These are phyloP conservation scores for Wickerhamiella azyma DNA, from an alignment of 805 yeast species.

Conservation along the genomic window DNA sequence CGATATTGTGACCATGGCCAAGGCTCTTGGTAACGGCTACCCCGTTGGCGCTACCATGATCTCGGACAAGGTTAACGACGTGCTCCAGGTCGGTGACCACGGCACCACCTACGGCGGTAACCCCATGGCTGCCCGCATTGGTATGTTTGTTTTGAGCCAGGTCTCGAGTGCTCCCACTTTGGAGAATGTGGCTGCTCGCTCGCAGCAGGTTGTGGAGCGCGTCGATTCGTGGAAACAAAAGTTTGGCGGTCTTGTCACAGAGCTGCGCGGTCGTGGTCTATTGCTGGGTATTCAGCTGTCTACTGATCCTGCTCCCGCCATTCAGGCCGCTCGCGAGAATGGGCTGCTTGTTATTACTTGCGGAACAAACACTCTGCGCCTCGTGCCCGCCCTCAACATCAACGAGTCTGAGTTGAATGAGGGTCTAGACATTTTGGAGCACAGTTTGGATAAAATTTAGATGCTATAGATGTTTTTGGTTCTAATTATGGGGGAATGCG, in stretches of 20 bases:
- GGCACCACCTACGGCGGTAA: constrained; percentile 98
- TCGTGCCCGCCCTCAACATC: constrained; percentile 86
- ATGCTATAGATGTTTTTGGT: neutral
- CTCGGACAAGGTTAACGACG: constrained; percentile 60
- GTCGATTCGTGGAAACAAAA: constrained; percentile 32
- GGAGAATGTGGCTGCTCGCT: constrained; percentile 43
- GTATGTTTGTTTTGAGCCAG: constrained; percentile 56
- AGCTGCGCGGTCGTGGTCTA: constrained; percentile 79
- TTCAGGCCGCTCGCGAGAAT: constrained; percentile 54
- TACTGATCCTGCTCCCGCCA: constrained; percentile 47
- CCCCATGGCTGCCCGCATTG: constrained; percentile 79
- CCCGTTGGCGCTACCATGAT: constrained; percentile 93
- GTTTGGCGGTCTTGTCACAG: constrained; percentile 48
- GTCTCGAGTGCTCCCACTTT: constrained; percentile 51
- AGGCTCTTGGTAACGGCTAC: constrained; percentile 92
- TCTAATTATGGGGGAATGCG: too few relatives aligned
- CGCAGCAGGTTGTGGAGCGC: constrained; percentile 40
- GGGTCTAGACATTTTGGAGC: constrained; percentile 59
- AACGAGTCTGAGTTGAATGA: constrained; percentile 50
- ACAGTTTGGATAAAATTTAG: constrained; percentile 12
- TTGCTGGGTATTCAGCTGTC: constrained; percentile 70
- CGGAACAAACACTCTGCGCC: constrained; percentile 78
- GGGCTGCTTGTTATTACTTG: constrained; percentile 83
- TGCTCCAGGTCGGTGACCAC: constrained; percentile 80
- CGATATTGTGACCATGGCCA: constrained; percentile 86